A percentile compares a stretch with the other conserved stretches of the same genome.
Conservation (phyloP, 441 rosid genomes). For the Daphne laureola region DNA sequence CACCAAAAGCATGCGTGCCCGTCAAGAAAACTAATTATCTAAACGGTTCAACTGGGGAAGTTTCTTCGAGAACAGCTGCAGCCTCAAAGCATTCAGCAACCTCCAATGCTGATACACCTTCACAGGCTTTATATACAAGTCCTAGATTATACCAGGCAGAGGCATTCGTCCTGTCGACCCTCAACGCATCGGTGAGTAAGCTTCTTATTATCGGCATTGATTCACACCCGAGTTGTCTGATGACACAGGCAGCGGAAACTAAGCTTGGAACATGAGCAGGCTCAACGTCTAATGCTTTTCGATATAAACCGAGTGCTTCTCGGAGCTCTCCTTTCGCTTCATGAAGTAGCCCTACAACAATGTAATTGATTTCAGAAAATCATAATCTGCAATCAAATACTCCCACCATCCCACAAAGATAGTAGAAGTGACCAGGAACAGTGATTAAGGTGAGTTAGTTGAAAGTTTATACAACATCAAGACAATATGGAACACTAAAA, state of each 20-base stretch:
- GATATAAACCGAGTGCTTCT: constrained; percentile 30
- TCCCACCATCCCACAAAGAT: too few relatives aligned
- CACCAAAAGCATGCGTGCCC: not conserved
- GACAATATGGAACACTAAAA: too few relatives aligned
- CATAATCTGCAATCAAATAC: not conserved
- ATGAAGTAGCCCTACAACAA: constrained; percentile 27
- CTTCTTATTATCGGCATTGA: constrained; percentile 27
- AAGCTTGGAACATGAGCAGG: constrained; percentile 39
- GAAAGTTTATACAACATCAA: too few relatives aligned
- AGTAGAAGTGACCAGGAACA: too few relatives aligned
- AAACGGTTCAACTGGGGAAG: constrained; percentile 41
- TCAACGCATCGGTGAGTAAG: constrained; percentile 35
- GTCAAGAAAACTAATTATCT: constrained; percentile 13
- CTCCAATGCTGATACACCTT: constrained; percentile 20
- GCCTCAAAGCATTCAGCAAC: constrained; percentile 43
- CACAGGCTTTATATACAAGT: constrained; percentile 28
- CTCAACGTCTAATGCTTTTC: constrained; percentile 35
- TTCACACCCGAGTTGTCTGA: constrained; percentile 24
- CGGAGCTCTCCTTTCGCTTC: constrained; percentile 32
- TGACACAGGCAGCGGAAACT: constrained; percentile 32
- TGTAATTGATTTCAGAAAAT: not conserved
- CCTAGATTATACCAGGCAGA: constrained; percentile 46
- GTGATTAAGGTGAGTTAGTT: too few relatives aligned
- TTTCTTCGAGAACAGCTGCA: constrained; percentile 37
- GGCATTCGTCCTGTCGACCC: constrained; percentile 31